phyloP scores from a whole-genome alignment of 495 filamentous ascomycete species.

The Rhypophila decipiens region DNA sequence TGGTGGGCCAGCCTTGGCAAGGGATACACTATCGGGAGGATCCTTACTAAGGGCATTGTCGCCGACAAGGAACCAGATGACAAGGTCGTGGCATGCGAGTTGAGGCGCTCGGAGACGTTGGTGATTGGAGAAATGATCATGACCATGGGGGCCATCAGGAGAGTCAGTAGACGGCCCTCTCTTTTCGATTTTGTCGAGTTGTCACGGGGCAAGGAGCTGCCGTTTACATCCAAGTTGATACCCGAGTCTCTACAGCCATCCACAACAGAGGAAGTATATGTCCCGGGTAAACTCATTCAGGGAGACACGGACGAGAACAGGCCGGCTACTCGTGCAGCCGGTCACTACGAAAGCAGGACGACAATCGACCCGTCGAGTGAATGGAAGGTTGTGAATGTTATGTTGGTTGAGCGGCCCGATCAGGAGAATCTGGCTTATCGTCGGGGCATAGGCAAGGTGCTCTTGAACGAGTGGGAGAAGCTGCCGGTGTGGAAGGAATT shows the following conservation, averaged over 20 bases:
- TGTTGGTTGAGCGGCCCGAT: background rate
- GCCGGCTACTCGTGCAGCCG: background rate
- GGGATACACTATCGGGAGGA: no score
- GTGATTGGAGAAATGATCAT: background rate
- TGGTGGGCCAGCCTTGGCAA: no score
- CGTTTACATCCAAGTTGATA: background rate
- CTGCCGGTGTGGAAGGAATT: no score
- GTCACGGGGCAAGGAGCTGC: background rate
- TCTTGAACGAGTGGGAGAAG: background rate
- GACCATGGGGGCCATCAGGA: no score
- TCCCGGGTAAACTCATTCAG: background rate
- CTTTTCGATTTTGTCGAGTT: background rate
- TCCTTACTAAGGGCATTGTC: no score
- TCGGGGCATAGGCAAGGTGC: conserved; percentile 2
- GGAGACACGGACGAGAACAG: background rate
- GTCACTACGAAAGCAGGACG: background rate
- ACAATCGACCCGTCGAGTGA: background rate
- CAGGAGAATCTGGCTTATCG: background rate
- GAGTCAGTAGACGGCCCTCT: background rate
- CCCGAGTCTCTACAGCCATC: background rate
- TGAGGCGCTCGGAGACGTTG: no score
- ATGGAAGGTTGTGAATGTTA: conserved; percentile 1
- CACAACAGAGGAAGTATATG: background rate
- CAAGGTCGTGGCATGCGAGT: no score
- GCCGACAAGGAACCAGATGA: no score